Percentiles rank a stretch among this genome's conserved stretches.
Evolutionary conservation across 257 asterid species (phyloP).

Genomic region (Salvia rosmarinus): DNA sequence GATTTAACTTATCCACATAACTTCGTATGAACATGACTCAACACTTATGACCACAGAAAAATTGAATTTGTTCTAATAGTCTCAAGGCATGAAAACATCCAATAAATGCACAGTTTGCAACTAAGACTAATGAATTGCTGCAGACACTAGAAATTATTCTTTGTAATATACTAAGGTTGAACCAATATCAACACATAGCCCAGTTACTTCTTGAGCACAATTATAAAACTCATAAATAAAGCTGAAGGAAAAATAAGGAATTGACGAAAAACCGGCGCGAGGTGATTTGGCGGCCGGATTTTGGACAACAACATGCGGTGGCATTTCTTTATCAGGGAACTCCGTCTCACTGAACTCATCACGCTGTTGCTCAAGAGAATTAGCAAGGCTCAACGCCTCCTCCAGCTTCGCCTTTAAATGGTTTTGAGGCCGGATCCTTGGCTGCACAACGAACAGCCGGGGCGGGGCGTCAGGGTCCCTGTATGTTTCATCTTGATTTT

Average conservation of each 20-base stretch:
- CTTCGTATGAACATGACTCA: slow-evolving; percentile 11
- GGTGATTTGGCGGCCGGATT: slow-evolving; percentile 64
- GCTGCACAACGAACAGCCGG: slow-evolving; percentile 83
- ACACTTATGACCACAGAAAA: not conserved
- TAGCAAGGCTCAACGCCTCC: slow-evolving; percentile 84
- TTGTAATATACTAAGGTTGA: not conserved
- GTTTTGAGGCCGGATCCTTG: slow-evolving; percentile 76
- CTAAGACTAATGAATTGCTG: slow-evolving; percentile 5
- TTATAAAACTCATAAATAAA: not conserved
- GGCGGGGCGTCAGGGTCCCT: slow-evolving; percentile 61
- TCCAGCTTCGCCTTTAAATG: slow-evolving; percentile 65
- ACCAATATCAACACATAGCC: not conserved
- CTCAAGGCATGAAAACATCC: not conserved
- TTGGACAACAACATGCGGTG: slow-evolving; percentile 89
- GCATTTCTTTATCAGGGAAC: slow-evolving; percentile 60
- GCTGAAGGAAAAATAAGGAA: not conserved
- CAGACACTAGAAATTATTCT: not conserved
- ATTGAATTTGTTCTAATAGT: not conserved
- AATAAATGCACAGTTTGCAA: not conserved
- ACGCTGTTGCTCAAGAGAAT: slow-evolving; percentile 86
- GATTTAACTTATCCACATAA: slow-evolving; percentile 1
- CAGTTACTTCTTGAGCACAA: not conserved
- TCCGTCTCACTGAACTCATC: slow-evolving; percentile 64
- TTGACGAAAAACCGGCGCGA: slow-evolving; percentile 63
- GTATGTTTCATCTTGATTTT: slow-evolving; percentile 44